Conservation (phyloP, 2,329 filamentous ascomycete species). For the Incumbomyces lentus region DNA sequence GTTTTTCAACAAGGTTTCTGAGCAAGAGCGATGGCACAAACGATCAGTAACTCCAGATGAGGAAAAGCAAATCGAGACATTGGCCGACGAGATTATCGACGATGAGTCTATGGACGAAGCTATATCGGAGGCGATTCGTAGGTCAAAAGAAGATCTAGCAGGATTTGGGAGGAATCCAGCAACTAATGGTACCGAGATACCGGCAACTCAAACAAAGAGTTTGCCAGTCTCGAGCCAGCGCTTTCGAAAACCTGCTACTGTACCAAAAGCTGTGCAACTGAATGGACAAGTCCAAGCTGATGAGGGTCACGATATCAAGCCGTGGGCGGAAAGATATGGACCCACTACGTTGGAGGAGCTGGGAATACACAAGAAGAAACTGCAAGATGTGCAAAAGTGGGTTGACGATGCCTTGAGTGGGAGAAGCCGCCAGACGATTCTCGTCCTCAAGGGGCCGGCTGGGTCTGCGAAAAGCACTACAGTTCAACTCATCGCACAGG, state of each 20-base stretch:
- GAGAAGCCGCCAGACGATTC: constrained; percentile 45
- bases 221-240: constrained; percentile 17
- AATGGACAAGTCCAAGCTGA: constrained; percentile 1
- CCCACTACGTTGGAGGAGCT: constrained; percentile 69
- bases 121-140: constrained; percentile 25
- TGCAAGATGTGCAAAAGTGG: constrained; percentile 76
- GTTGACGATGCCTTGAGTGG: constrained; percentile 63
- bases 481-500: constrained; percentile 62
- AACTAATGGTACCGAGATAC: constrained; percentile 5
- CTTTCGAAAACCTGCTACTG: constrained; percentile 11
- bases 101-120: constrained; percentile 28
- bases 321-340: constrained; percentile 81
- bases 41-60: constrained; percentile 21
- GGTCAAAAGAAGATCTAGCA: constrained; percentile 1
- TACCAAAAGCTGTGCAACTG: constrained; percentile 6
- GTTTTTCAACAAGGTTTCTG: constrained; percentile 32
- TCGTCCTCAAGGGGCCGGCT: constrained; percentile 81
- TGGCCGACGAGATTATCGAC: constrained; percentile 25
- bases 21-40: constrained; percentile 31
- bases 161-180: not conserved
- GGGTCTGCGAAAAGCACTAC: constrained; percentile 92
- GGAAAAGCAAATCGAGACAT: constrained; percentile 12
- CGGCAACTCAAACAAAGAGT: constrained; percentile 6
- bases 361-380: constrained; percentile 90
- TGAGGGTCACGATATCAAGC: constrained; percentile 49